Base-by-base conservation (phyloP, 2,329 filamentous ascomycete genomes). In the Fusarium concolor region DNA sequence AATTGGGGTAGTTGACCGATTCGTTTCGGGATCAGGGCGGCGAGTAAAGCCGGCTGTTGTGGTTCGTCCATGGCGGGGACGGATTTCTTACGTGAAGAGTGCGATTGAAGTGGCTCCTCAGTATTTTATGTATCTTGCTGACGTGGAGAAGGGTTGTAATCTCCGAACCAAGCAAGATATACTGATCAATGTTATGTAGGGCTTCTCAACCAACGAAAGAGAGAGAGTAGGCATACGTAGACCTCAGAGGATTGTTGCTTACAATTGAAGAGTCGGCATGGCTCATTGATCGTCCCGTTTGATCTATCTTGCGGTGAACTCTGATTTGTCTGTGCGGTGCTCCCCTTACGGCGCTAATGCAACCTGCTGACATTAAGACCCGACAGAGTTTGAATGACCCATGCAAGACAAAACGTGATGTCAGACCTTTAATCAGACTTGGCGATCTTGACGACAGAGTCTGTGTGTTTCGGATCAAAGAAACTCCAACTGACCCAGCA, bases 301-400 rank as follows among this genome's bases (percentile, higher is more conserved):
- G 38, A 59, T 54, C 49, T 55, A 18, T 31, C 18, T 17, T 5
- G 6, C 12, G 24, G 12, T 29, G 26, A 10, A 12, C 44, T 47
- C 50, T 59, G 56, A 56, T 41, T 59, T 26, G 56, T 44, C 31
- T 35, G 15, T 29, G 6, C n/a, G 15, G 29, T 31, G 35, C 35
- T 22, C 20, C 24, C 6, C 12, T 15, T 1, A 10, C 10, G 31
- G 45, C 68, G 61, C 69, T 73, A 74, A 73, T 74, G 71, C 71
- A 68, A 65, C 51, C 45, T 65, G 71, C 60, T 68, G 62, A 71
- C 66, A 52, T 54, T 60, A 60, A 56, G 49, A 41, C 18, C 66
- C 43, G 45, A 43, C 37, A 64, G 31, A 49, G 28, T 46, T 45
- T 51, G 43, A 39, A 20, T 10, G 22, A 43, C 20, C 41, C 33